phyloP scores from a whole-genome alignment of 371 early-diverging fungal species.

The Mucor racemosus region DNA sequence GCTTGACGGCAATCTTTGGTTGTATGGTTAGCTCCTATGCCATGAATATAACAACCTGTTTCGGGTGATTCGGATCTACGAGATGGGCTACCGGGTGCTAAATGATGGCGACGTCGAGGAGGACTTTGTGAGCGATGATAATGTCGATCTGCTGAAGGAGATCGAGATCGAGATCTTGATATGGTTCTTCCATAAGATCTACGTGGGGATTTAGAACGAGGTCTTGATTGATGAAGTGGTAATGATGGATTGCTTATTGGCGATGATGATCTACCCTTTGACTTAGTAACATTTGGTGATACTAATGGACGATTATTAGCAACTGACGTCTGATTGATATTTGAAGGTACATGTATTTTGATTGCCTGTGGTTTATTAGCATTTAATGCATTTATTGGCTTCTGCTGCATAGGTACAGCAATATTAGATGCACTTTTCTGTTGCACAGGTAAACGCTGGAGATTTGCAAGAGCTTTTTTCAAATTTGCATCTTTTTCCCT shows the following conservation, averaged over 20 bases:
- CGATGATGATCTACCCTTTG: too few species aligned
- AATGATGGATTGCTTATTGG: background rate
- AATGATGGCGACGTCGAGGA: slow-evolving; percentile 3
- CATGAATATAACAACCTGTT: slow-evolving; percentile 12
- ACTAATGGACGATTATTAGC: background rate
- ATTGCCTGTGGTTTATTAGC: background rate
- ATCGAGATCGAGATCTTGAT: slow-evolving; percentile 1
- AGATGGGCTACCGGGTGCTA: background rate
- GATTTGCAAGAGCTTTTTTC: background rate
- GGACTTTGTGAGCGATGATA: background rate
- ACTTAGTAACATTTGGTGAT: background rate
- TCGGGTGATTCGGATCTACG: background rate
- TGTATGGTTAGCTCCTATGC: background rate
- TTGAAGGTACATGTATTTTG: background rate
- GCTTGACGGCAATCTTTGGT: slow-evolving; percentile 17
- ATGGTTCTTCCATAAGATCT: background rate
- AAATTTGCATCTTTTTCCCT: background rate
- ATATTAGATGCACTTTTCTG: background rate
- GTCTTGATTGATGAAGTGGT: background rate
- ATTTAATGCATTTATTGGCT: background rate
- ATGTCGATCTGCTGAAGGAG: background rate
- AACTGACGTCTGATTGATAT: background rate
- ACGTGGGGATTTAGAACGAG: background rate
- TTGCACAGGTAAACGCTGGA: background rate
- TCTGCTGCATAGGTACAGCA: background rate